Conservation (phyloP, 1,139 yeast genomes). For the Blastobotrys persicus region DNA sequence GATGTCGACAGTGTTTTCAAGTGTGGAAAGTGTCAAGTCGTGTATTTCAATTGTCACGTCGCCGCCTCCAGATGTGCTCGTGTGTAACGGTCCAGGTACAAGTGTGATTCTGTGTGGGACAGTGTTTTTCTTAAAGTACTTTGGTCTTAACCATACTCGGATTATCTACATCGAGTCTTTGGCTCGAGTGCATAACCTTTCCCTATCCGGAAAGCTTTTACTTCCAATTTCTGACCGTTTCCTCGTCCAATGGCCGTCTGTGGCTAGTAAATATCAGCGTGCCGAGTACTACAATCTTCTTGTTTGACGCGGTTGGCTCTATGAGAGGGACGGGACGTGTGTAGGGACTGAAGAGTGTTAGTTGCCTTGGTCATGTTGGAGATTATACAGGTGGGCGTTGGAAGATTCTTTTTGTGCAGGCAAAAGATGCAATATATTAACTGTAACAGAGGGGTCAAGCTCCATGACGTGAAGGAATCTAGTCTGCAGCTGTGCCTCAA, state of each 20-base stretch:
- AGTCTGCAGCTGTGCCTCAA: too few relatives aligned
- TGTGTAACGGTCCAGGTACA: slow-evolving; percentile 95
- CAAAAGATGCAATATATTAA: too few relatives aligned
- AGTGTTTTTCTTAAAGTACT: slow-evolving; percentile 50
- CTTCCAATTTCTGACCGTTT: slow-evolving; percentile 72
- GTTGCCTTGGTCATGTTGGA: too few relatives aligned
- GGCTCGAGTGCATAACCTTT: slow-evolving; percentile 75
- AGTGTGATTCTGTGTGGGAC: slow-evolving; percentile 73
- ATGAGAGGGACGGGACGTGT: too few relatives aligned
- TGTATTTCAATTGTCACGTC: slow-evolving; percentile 33
- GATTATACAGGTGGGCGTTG: too few relatives aligned
- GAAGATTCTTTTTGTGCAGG: too few relatives aligned
- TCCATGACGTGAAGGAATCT: too few relatives aligned
- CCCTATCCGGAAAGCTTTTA: slow-evolving; percentile 71
- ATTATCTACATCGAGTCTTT: slow-evolving; percentile 83
- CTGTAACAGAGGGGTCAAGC: too few relatives aligned
- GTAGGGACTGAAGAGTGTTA: too few relatives aligned
- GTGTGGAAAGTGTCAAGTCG: slow-evolving; percentile 37
- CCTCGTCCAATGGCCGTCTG: slow-evolving; percentile 85
- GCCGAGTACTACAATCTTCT: slow-evolving; percentile 78
- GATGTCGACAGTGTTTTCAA: slow-evolving; percentile 51
- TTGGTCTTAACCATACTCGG: slow-evolving; percentile 53
- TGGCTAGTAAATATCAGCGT: slow-evolving; percentile 53
- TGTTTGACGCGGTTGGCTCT: too few relatives aligned
- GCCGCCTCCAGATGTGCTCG: slow-evolving; percentile 42